Percentiles rank a stretch among this genome's conserved stretches.
These are phyloP conservation scores for Cicer cuneatum DNA, from an alignment of 306 rosid genomes.

Conservation along the genomic window DNA sequence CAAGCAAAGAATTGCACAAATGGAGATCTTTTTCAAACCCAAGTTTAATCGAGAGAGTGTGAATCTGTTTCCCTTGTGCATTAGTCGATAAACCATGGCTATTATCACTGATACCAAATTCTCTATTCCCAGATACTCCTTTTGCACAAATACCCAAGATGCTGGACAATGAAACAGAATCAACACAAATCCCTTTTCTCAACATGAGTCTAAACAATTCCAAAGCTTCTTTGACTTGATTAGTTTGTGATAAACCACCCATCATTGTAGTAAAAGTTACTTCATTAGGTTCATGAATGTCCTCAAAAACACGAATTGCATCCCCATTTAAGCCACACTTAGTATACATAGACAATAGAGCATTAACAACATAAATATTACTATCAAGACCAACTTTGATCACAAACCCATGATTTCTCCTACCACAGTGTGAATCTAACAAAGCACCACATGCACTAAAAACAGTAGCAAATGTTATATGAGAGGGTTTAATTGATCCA, in stretches of 20 bases:
- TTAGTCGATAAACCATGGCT: constrained; percentile 1
- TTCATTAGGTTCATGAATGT: constrained; percentile 67
- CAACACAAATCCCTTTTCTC: constrained; percentile 61
- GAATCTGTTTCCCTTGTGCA: constrained; percentile 62
- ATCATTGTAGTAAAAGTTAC: constrained; percentile 80
- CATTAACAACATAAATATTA: constrained; percentile 63
- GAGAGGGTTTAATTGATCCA: constrained; percentile 58
- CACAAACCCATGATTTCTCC: constrained; percentile 66
- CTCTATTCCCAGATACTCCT: constrained; percentile 54
- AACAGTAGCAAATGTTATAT: constrained; percentile 67
- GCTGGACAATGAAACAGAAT: constrained; percentile 70
- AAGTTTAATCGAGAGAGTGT: constrained; percentile 60
- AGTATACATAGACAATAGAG: constrained; percentile 65
- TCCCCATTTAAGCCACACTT: constrained; percentile 63
- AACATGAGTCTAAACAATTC: constrained; percentile 66
- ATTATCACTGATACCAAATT: constrained; percentile 43
- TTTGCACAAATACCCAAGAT: constrained; percentile 65
- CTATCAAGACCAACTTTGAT: constrained; percentile 61
- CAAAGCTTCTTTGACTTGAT: constrained; percentile 57
- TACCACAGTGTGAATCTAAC: constrained; percentile 57
- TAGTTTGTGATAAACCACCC: constrained; percentile 59
- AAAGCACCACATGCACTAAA: constrained; percentile 64
- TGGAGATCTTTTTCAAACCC: constrained; percentile 75
- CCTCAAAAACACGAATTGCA: constrained; percentile 62
- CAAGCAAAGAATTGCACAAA: constrained; percentile 73